Conservation (phyloP, 768 basidiomycete species). For the Nidularia pulvinata region DNA sequence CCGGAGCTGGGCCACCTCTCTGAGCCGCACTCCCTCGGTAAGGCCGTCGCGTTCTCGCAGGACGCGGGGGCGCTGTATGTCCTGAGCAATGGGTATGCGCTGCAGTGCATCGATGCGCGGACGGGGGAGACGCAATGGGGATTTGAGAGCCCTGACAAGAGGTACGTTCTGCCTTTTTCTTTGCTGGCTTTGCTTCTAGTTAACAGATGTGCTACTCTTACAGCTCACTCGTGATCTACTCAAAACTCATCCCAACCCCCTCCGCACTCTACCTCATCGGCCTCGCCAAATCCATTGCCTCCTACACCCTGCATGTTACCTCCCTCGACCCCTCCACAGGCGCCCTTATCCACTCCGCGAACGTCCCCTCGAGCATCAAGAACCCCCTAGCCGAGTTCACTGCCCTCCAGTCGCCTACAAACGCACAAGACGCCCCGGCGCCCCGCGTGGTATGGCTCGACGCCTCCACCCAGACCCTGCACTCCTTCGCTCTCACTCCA, state of each 20-base stretch:
- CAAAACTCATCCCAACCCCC: constrained; percentile 54
- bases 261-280: constrained; percentile 59
- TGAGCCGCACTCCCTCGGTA: constrained; percentile 57
- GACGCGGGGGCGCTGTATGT: constrained; percentile 39
- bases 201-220: constrained; percentile 2
- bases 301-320: constrained; percentile 69
- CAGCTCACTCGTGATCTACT: constrained; percentile 67
- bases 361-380: constrained; percentile 52
- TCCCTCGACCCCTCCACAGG: constrained; percentile 58
- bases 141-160: constrained; percentile 70
- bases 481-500: constrained; percentile 49
- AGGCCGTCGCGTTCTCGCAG: constrained; percentile 41
- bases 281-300: constrained; percentile 42
- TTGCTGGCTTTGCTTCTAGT: too few relatives aligned
- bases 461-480: constrained; percentile 33
- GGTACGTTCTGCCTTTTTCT: constrained; percentile 38
- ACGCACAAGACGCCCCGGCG: constrained; percentile 7
- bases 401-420: constrained; percentile 10
- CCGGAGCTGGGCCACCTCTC: constrained; percentile 38
- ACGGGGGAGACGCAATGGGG: constrained; percentile 65
- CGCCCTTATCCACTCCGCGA: constrained; percentile 39
- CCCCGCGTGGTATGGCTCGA: constrained; percentile 57
- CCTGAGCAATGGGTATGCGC: constrained; percentile 59
- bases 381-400: constrained; percentile 28
- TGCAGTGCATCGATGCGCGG: constrained; percentile 46